Base-by-base conservation (phyloP, 177 flowering plant genomes). In the Telopea speciosissima region DNA sequence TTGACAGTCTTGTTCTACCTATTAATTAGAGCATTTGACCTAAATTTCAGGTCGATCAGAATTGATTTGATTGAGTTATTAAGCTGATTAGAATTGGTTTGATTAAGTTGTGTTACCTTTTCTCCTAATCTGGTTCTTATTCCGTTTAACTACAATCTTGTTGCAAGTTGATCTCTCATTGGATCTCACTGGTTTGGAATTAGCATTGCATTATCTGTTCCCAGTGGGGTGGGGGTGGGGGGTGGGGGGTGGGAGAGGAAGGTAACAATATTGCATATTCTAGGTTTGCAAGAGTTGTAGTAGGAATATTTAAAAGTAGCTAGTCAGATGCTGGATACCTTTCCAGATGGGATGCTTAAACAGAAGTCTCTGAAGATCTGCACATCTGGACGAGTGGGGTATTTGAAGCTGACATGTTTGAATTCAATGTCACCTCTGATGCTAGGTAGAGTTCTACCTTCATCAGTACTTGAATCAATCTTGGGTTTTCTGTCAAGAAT, bases 321-420 rank as follows among this genome's bases (percentile, higher is more conserved):
- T 21, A 58, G 61, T 5, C 23, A 5, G 61, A n/a, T 58, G 61
- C 9, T 58, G 8, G 23, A 61, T 72, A 73, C 81, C 82, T 81
- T 77, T 33, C 82, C 80, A 26, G 79, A 71, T 22, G 76, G 70
- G 25, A 81, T 75, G 69, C 65, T 75, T 65, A 79, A 61, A 26
- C 73, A 81, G 26, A 81, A 64, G 68, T 79, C 79, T 31, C 23
- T 75, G 59, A 81, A 73, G 58, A 79, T 77, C 40, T 79, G 80
- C 12, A 79, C 75, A 67, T 79, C 77, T 16, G 80, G 84, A 17
- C 84, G 69, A 31, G 80, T 66, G 28, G 79, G 76, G 67, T 81
- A 81, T 52, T 33, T 76, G 68, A 81, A 81, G 62, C 76, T 68
- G 62, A 79, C 76, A 54, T 77, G 72, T 12, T 68, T 60, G 11